Base-by-base conservation (phyloP, 2,329 filamentous ascomycete genomes). In the Nothomitra cinnamomea region DNA sequence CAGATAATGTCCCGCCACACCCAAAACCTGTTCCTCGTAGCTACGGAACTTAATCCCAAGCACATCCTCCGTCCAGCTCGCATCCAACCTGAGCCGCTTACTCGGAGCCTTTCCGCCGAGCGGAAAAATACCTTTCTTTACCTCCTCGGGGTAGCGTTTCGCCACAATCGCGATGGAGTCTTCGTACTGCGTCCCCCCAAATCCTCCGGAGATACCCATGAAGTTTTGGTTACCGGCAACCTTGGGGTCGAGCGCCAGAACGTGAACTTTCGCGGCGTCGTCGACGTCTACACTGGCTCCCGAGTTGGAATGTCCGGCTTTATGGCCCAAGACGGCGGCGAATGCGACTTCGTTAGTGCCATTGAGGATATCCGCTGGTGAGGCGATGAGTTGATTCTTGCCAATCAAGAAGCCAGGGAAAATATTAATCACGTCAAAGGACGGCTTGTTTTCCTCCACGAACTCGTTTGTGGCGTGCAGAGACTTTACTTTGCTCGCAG, bases 381-480 rank as follows among this genome's bases (percentile, higher is more conserved):
- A 25, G 21, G 28, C 28, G 22, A 17, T 24, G 22, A 47, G 43
- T 12, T 47, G 21, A 17, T 51, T 51, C 13, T 76, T 76, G 0
- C 76, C 76, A 55, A 73, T 71, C 10, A 79, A 75, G 51, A 77
- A 63, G 13, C 76, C 75, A 48, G 77, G 77, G 61, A 72, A 73
- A 59, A 80, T 63, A 4, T 75, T 77, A 12, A 69, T 73, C n/a
- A 78, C 62, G 60, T 74, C 71, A 56, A 78, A 78, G 36, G 58
- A 12, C 21, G 43, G 43, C 53, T 59, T 54, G 17, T 57, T 53
- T n/a, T 58, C 56, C 17, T 56, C 25, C 22, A 64, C 55, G 35
- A 62, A 64, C 3, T 60, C 59, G 56, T 58, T 61, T 1, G 63
- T 63, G 1, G 61, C 60, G 22, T 56, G 54, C 50, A 62, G 60